Conservation (phyloP, 2,329 filamentous ascomycete genomes). For the Cladophialophora exuberans region DNA sequence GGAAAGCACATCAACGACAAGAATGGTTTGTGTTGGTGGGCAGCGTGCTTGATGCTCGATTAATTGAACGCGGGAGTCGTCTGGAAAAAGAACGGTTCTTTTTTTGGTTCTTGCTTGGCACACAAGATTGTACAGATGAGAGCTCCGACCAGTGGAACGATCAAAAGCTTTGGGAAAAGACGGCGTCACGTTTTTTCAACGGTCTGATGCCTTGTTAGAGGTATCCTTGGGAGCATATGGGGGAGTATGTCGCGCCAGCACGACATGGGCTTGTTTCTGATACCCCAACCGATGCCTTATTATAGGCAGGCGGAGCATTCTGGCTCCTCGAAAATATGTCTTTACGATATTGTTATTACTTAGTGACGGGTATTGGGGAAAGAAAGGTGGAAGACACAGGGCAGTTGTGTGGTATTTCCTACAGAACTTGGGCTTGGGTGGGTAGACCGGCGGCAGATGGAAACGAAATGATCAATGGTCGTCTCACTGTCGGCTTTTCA, state of each 20-base stretch:
- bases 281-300: constrained; percentile 30
- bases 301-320: constrained; percentile 31
- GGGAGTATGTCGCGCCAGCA: constrained; percentile 12
- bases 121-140: constrained; percentile 28
- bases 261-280: constrained; percentile 26
- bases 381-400: background rate
- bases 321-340: constrained; percentile 28
- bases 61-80: constrained; percentile 6
- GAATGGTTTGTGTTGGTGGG: constrained; percentile 12
- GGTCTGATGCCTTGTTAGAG: constrained; percentile 28
- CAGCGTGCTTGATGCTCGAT: background rate
- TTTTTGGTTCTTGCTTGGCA: too few species aligned
- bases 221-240: constrained; percentile 21
- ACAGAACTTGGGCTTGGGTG: too few species aligned
- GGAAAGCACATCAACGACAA: constrained; percentile 3
- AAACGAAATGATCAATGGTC: too few species aligned
- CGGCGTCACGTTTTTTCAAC: constrained; percentile 25
- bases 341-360: constrained; percentile 27
- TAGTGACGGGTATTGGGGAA: constrained; percentile 1
- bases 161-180: constrained; percentile 20
- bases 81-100: constrained; percentile 16
- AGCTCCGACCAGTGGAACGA: constrained; percentile 13
- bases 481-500: too few species aligned
- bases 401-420: background rate
- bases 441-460: too few species aligned